Conservation (phyloP, 139 green algal species). For the Auxenochlorella protothecoides region DNA sequence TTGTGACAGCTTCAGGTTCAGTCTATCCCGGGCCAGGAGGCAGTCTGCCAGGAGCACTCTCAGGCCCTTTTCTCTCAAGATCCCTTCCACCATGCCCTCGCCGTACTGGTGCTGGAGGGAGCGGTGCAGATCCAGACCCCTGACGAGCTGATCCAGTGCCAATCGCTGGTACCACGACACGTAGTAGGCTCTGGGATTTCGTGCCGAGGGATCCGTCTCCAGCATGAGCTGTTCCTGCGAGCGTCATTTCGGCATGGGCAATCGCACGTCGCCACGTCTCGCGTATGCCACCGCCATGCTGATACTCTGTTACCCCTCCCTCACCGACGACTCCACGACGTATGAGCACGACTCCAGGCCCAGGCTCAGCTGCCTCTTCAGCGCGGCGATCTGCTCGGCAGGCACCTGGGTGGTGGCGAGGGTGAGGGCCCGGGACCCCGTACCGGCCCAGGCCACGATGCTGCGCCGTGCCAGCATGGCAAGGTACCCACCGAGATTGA, state of each 20-base stretch:
- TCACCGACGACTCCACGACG: no score
- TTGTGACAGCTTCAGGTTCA: not conserved
- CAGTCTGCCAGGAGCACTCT: slow-evolving; percentile 1
- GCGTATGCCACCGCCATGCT: no score
- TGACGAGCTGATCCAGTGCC: not conserved
- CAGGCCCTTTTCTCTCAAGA: not conserved
- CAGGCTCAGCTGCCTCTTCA: no score
- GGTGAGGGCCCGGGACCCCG: no score
- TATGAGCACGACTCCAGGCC: no score
- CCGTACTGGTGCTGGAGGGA: not conserved
- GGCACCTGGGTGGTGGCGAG: no score
- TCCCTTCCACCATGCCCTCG: not conserved
- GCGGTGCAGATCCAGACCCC: not conserved
- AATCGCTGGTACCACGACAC: not conserved
- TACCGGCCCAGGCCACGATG: no score
- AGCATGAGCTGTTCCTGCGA: not conserved
- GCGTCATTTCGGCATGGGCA: not conserved
- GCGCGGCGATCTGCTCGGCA: no score
- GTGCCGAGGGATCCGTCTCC: slow-evolving; percentile 8
- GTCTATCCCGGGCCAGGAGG: not conserved
- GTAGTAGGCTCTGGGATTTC: slow-evolving; percentile 1
- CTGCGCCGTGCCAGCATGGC: no score
- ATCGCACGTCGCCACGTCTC: no score
- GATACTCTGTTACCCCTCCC: no score
- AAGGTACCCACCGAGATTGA: no score